Percentiles rank a stretch among this genome's conserved stretches.
Conservation (phyloP, 768 basidiomycete genomes). For the Boletus bicolor region DNA sequence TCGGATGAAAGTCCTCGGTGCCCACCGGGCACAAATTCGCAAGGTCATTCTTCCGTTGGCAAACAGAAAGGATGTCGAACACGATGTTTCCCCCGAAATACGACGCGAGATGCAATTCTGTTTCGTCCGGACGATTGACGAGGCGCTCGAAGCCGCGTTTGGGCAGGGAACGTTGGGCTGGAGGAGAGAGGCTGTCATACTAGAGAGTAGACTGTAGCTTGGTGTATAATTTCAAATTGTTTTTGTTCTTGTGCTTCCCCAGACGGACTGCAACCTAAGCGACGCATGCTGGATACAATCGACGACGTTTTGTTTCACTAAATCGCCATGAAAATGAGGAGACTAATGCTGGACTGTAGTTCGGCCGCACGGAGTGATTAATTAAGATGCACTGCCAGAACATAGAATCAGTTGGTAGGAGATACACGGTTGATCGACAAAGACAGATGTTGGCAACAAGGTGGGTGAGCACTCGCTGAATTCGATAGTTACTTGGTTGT, state of each 20-base stretch:
- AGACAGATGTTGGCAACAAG: slow-evolving; percentile 5
- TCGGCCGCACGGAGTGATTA: not conserved
- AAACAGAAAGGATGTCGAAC: slow-evolving; percentile 85
- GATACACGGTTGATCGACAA: slow-evolving; percentile 14
- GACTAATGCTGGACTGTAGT: not conserved
- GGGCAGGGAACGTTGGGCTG: slow-evolving; percentile 66
- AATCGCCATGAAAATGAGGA: not conserved
- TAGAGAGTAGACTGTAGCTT: slow-evolving; percentile 52
- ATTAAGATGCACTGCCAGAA: slow-evolving; percentile 1
- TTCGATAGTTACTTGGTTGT: slow-evolving; percentile 14
- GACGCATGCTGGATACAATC: not conserved
- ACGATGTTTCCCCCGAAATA: slow-evolving; percentile 75
- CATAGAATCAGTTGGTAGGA: slow-evolving; percentile 8
- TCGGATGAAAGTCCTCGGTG: slow-evolving; percentile 88
- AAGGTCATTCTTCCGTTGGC: slow-evolving; percentile 83
- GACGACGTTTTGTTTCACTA: not conserved
- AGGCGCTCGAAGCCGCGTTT: slow-evolving; percentile 82
- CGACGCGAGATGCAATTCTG: slow-evolving; percentile 74
- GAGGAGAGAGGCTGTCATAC: slow-evolving; percentile 49
- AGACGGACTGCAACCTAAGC: no score
- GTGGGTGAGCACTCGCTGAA: not conserved
- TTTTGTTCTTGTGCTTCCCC: not conserved
- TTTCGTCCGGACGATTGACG: slow-evolving; percentile 75
- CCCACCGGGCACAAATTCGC: slow-evolving; percentile 79
- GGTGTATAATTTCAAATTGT: not conserved